These are phyloP conservation scores for Malassezia slooffiae DNA, from an alignment of 1,284 basidiomycete species.

Conservation along the genomic window DNA sequence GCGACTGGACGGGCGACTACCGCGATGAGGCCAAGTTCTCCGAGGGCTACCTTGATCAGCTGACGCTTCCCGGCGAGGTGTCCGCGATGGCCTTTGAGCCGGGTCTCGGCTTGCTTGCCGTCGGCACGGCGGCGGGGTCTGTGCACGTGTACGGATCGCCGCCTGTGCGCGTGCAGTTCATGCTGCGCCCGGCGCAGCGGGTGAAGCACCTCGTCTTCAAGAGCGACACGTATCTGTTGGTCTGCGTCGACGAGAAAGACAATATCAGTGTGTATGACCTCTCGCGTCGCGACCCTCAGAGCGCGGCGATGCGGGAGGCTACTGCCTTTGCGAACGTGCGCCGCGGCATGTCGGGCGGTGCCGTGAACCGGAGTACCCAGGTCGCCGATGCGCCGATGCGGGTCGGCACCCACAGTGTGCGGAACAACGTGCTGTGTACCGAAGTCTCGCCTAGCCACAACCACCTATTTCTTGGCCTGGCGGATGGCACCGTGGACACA, in stretches of 20 bases:
- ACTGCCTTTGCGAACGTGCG: no score
- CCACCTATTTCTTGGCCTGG: slow-evolving; percentile 55
- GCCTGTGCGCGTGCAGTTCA: slow-evolving; percentile 54
- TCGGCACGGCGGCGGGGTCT: slow-evolving; percentile 55
- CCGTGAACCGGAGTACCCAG: neutral
- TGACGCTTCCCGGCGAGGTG: slow-evolving; percentile 44
- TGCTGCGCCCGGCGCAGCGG: slow-evolving; percentile 52
- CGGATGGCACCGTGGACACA: slow-evolving; percentile 49
- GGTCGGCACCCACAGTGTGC: slow-evolving; percentile 25
- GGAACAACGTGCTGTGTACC: slow-evolving; percentile 51
- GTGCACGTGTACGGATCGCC: slow-evolving; percentile 60
- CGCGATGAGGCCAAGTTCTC: slow-evolving; percentile 20
- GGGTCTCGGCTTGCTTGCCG: slow-evolving; percentile 55
- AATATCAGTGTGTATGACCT: slow-evolving; percentile 63
- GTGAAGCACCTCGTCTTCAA: slow-evolving; percentile 60
- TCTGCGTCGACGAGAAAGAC: slow-evolving; percentile 60
- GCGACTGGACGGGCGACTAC: slow-evolving; percentile 12
- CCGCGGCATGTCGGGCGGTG: slow-evolving; percentile 12
- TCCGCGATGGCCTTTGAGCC: slow-evolving; percentile 42
- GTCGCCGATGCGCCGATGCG: slow-evolving; percentile 27
- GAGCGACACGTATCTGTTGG: slow-evolving; percentile 53
- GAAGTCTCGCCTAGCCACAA: slow-evolving; percentile 62
- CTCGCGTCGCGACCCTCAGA: slow-evolving; percentile 49
- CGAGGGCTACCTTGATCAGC: slow-evolving; percentile 33
- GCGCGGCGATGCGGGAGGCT: slow-evolving; percentile 16